These are phyloP conservation scores for Scedosporium apiospermum DNA, from an alignment of 2,329 filamentous ascomycete species.

Conservation along the genomic window DNA sequence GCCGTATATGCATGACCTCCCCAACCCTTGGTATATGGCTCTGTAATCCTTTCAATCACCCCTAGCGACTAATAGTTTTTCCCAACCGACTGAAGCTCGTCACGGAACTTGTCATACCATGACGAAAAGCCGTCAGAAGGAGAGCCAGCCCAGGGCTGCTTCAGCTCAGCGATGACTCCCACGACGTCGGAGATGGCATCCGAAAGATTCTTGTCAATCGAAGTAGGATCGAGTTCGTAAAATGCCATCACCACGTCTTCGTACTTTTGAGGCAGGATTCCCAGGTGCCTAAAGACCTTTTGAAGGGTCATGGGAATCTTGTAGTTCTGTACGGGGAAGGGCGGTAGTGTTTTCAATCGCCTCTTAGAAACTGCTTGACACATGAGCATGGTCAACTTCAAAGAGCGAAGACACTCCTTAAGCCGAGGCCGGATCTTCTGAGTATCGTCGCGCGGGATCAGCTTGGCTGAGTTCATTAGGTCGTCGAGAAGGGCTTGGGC, in stretches of 20 bases:
- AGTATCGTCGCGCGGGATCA: constrained; percentile 55
- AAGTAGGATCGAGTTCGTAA: constrained; percentile 54
- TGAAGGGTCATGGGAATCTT: constrained; percentile 39
- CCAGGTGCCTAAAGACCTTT: constrained; percentile 44
- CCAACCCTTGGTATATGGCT: not conserved
- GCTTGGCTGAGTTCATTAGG: constrained; percentile 52
- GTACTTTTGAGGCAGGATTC: constrained; percentile 54
- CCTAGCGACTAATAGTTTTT: constrained; percentile 31
- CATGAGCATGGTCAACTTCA: constrained; percentile 59
- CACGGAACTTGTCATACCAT: not conserved
- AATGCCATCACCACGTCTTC: constrained; percentile 64
- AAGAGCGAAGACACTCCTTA: constrained; percentile 51
- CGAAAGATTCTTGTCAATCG: constrained; percentile 50
- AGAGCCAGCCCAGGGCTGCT: constrained; percentile 48
- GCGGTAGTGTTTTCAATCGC: constrained; percentile 50
- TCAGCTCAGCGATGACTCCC: constrained; percentile 43
- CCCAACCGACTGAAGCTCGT: constrained; percentile 19
- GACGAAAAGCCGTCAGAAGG: not conserved
- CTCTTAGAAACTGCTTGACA: constrained; percentile 63
- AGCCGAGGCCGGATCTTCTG: constrained; percentile 56
- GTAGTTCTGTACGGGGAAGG: constrained; percentile 22
- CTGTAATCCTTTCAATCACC: not conserved
- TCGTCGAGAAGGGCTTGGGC: constrained; percentile 54
- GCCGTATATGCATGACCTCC: no score
- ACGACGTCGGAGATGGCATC: constrained; percentile 52